These are phyloP conservation scores for Termitomyces sp. DNA, from an alignment of 768 basidiomycete genomes.

Conservation along the genomic window DNA sequence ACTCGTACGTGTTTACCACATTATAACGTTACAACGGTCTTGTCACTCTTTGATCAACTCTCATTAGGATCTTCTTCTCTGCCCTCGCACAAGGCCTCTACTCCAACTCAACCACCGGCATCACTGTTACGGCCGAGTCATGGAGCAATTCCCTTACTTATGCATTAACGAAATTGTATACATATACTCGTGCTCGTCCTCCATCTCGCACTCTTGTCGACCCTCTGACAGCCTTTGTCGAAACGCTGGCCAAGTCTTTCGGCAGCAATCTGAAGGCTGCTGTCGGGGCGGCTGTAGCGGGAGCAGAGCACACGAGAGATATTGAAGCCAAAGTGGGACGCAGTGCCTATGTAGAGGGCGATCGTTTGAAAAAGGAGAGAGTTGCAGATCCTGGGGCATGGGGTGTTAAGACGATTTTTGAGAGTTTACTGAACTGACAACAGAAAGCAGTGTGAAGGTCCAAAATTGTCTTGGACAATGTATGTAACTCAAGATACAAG, in stretches of 20 bases:
- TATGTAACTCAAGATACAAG: no score
- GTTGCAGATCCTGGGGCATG: conserved; percentile 89
- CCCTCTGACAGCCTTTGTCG: conserved; percentile 75
- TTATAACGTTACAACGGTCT: neutral
- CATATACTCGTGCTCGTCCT: conserved; percentile 83
- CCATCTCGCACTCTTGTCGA: conserved; percentile 93
- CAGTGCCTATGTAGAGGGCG: conserved; percentile 80
- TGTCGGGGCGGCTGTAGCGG: conserved; percentile 52
- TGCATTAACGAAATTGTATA: conserved; percentile 61
- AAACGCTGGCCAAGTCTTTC: conserved; percentile 26
- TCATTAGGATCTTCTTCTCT: conserved; percentile 83
- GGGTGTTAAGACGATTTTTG: conserved; percentile 75
- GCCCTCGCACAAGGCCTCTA: conserved; percentile 73
- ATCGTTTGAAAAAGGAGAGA: conserved; percentile 51
- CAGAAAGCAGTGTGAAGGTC: neutral
- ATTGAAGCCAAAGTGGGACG: conserved; percentile 83
- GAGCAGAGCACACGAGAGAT: conserved; percentile 70
- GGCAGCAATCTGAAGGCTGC: conserved; percentile 39
- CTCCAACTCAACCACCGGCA: conserved; percentile 19
- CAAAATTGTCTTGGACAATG: neutral
- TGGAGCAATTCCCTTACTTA: conserved; percentile 58
- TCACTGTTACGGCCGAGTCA: conserved; percentile 37
- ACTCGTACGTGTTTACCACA: conserved; percentile 56
- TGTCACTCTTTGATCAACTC: neutral
- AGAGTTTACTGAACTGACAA: conserved; percentile 33